A percentile compares a stretch with the other conserved stretches of the same genome.
These are phyloP conservation scores for Laburnicola sp. DNA, from an alignment of 2,329 filamentous ascomycete genomes.

Conservation along the genomic window DNA sequence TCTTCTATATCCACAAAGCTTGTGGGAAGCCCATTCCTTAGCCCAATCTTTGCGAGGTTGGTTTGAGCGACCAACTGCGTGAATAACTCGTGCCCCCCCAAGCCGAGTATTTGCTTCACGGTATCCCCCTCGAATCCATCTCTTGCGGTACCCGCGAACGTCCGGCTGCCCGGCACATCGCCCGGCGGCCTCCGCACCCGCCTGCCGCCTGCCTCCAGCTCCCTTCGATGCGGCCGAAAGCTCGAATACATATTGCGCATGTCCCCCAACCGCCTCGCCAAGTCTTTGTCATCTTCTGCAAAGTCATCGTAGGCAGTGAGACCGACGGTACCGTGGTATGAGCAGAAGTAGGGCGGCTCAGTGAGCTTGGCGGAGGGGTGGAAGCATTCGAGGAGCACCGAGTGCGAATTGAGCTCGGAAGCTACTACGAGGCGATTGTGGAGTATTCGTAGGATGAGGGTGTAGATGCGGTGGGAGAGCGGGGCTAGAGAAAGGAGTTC, in stretches of 20 bases:
- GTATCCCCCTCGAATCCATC: conserved; percentile 45
- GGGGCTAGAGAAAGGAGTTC: conserved; percentile 57
- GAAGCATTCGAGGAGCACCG: conserved; percentile 77
- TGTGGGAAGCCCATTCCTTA: conserved; percentile 63
- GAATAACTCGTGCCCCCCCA: conserved; percentile 73
- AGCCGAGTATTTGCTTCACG: conserved; percentile 62
- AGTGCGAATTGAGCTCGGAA: conserved; percentile 62
- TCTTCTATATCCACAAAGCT: conserved; percentile 69
- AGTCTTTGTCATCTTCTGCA: conserved; percentile 26
- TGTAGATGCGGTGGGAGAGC: conserved; percentile 66
- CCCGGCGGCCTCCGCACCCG: conserved; percentile 50
- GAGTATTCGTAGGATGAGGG: conserved; percentile 64
- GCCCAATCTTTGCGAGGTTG: conserved; percentile 69
- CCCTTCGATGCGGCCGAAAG: conserved; percentile 66
- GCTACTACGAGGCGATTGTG: conserved; percentile 65
- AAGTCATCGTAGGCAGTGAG: conserved; percentile 52
- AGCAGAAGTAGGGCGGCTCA: conserved; percentile 70
- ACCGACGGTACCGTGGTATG: conserved; percentile 66
- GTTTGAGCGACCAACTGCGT: conserved; percentile 71
- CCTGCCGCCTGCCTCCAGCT: conserved; percentile 49
- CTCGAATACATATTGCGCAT: conserved; percentile 67
- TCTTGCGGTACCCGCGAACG: conserved; percentile 34
- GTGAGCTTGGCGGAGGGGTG: conserved; percentile 70
- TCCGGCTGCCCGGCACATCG: conserved; percentile 52
- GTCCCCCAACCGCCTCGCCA: conserved; percentile 47